Base-by-base conservation (phyloP, 495 filamentous ascomycete genomes). In the Xylaria sp. region DNA sequence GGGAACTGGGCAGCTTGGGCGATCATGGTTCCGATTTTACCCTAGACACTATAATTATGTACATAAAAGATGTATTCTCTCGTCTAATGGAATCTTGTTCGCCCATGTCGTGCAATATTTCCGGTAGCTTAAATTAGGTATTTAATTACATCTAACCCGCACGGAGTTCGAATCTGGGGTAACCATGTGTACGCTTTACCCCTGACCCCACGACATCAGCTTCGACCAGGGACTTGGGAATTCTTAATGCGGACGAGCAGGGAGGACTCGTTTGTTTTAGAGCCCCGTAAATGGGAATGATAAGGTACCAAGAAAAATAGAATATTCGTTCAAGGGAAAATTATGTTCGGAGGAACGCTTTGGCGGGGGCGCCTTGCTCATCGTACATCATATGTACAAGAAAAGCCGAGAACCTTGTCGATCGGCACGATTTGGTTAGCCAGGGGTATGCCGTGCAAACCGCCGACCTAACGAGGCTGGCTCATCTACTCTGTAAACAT, bases 41-140 rank as follows among this genome's bases (percentile, higher is more conserved):
- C 66, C 58, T 66, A 67, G 74, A 72, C 64, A 71, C 29, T 70
- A 70, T 75, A 65, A 71, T 68, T 71, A 37, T 76, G 71, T 78
- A 78, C 59, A 75, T 74, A 55, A 73, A 67, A 64, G 61, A 61
- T 48, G 68, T 72, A 61, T 58, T 62, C 46, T 62, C 46, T 70
- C 68, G 73, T 69, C 69, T 72, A 72, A 72, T 73, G 66, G 59
- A 74, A 74, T 43, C 46, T 57, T 58, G 62, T 53, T 55, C 41
- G 65, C 53, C 8, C 33, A 46, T 37, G n/a, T 29, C 35, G 64
- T 40, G 21, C 17, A 46, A 67, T 17, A n/a, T 35, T 43, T 19
- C 17, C 33, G 48, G 43, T 4, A 33, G n/a, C 14, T 48, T 55
- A n/a, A n/a, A 5, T 33, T 35, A 17, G n/a, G 19, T 37, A 5